Evolutionary conservation across 768 basidiomycete species (phyloP).

Genomic region (Lactarius deliciosus): DNA sequence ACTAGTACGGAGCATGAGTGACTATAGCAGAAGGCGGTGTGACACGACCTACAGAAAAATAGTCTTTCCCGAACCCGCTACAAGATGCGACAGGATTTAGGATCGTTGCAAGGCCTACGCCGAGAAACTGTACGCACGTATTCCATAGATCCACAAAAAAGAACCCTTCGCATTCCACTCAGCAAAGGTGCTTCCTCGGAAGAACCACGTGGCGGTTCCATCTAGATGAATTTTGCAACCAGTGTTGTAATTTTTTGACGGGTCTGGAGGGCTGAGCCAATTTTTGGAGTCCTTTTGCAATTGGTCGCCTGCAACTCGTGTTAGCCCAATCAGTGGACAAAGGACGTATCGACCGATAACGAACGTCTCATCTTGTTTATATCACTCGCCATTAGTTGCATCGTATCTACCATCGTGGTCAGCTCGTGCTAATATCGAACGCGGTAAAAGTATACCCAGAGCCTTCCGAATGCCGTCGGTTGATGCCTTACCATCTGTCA

Average conservation of each 20-base stretch:
- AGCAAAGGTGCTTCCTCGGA: neutral
- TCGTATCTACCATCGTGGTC: neutral
- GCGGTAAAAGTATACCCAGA: neutral
- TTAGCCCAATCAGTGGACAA: neutral
- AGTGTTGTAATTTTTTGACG: conserved; percentile 8
- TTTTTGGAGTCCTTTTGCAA: neutral
- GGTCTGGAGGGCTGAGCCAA: conserved; percentile 20
- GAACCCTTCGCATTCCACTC: neutral
- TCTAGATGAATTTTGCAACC: neutral
- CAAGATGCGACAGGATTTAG: neutral
- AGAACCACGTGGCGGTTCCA: conserved; percentile 9
- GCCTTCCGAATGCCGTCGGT: neutral
- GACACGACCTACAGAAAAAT: conserved; percentile 3
- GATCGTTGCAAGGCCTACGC: neutral
- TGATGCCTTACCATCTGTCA: neutral
- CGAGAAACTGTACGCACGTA: conserved; percentile 3
- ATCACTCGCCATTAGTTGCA: conserved; percentile 3
- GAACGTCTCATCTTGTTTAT: neutral
- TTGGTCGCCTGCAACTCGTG: neutral
- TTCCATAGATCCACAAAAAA: conserved; percentile 13
- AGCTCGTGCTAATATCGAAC: neutral
- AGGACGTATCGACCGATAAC: neutral
- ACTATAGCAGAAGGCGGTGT: neutral
- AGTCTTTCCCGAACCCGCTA: conserved; percentile 14
- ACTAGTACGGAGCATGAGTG: neutral